Base-by-base conservation (phyloP, 2,329 filamentous ascomycete species). In the Fragosphaeria purpurea region DNA sequence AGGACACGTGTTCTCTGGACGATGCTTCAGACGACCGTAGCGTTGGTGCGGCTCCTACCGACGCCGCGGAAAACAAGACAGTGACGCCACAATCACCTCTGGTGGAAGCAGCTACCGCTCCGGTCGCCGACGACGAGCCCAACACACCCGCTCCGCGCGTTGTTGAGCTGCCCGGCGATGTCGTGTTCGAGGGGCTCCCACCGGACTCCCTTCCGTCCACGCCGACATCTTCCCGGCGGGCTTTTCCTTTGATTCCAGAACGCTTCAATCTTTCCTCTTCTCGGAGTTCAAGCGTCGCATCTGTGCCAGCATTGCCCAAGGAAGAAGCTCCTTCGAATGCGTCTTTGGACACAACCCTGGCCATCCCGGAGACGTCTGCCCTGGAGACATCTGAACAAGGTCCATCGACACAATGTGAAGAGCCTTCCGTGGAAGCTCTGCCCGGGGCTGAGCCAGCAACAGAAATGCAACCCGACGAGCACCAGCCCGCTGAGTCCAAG, bases 1-100 rank as follows among this genome's bases (percentile, higher is more conserved):
- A 68, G 54, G 75, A 79, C 54, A 77, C 75, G 1, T 73, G 73
- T 53, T 67, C 67, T 11, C 63, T 77, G 13, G 65, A 67, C 39
- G 63, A 66, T 48, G 58, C 63, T 31, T 60, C 63, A 1, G 61
- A 64, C 9, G 48, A 58, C 22, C 41, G 33, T 1, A 5, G 13
- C 2, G 39, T n/a, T 7, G n/a, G 9, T 8, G 33, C 33, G 9
- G 13, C 38, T 13, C 7, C 39, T 11, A n/a, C 35, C 7, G 35
- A 34, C 8, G 41, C 13, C 10, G 10, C 22, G 9, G 22, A 5
- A 12, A 11, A 32, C 2, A 8, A 5, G 1, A 34, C 13, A 11
- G 37, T 40, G 6, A 35, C 46, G 10, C 35, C 52, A 8, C 48
- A 39, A 1, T 38, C 39, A 2, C 40, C 34, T 2, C 35, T 50